phyloP scores from a whole-genome alignment of 208 protist genomes.

The Porcisia hertigi region DNA sequence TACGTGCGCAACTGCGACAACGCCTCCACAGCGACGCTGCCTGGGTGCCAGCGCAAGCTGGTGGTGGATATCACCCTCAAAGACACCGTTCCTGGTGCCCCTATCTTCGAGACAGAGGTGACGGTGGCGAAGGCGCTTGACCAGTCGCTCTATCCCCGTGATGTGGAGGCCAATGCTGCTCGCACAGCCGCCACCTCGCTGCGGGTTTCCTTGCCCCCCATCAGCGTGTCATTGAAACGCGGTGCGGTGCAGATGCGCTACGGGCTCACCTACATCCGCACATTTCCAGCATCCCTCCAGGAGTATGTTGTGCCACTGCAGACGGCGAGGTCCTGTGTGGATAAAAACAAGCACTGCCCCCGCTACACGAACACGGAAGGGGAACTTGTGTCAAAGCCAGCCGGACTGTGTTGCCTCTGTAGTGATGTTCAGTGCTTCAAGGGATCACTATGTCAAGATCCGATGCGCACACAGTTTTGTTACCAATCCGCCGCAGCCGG shows the following conservation, averaged over 20 bases:
- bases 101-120: constrained; percentile 21
- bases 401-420: constrained; percentile 65
- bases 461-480: constrained; percentile 40
- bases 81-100: constrained; percentile 20
- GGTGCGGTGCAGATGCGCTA: constrained; percentile 45
- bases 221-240: constrained; percentile 33
- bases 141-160: constrained; percentile 13
- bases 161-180: background rate
- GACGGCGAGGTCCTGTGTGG: constrained; percentile 27
- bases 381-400: constrained; percentile 34
- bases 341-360: constrained; percentile 37
- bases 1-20: constrained; percentile 16
- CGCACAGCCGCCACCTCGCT: constrained; percentile 9
- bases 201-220: constrained; percentile 31
- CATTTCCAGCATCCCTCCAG: constrained; percentile 54
- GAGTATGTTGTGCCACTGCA: constrained; percentile 23
- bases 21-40: background rate
- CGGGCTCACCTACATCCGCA: constrained; percentile 44
- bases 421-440: constrained; percentile 28
- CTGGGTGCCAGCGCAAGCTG: constrained; percentile 23
- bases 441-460: constrained; percentile 19
- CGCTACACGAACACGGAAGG: constrained; percentile 24
- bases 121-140: constrained; percentile 14
- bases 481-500: constrained; percentile 24
- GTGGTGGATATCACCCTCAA: constrained; percentile 33